Evolutionary conservation across 495 filamentous ascomycete genomes (phyloP).

Genomic region (Astrothelium macrocarpum): DNA sequence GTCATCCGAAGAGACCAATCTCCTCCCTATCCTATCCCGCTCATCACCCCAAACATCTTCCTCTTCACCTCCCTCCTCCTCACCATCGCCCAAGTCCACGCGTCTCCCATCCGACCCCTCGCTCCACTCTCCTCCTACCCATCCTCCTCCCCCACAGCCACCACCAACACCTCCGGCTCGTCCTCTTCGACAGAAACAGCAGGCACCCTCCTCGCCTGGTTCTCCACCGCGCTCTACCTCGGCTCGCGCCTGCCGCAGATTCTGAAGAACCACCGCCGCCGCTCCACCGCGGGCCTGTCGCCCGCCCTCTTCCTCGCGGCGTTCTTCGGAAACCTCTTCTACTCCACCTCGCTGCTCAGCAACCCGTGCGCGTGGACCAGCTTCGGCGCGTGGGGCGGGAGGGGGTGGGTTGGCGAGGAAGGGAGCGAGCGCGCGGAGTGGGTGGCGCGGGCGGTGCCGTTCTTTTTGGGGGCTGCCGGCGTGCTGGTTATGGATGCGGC

Average conservation of each 20-base stretch:
- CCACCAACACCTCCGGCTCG: constrained; percentile 17
- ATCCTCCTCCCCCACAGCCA: constrained; percentile 16
- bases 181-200: constrained; percentile 35
- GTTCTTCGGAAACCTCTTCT: constrained; percentile 65
- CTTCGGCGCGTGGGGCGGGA: constrained; percentile 52
- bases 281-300: constrained; percentile 60
- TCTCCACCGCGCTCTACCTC: constrained; percentile 57
- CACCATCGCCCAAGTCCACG: constrained; percentile 22
- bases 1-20: constrained; percentile 16
- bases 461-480: constrained; percentile 63
- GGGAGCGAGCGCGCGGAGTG: constrained; percentile 50
- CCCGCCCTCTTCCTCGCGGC: constrained; percentile 60
- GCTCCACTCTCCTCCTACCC: constrained; percentile 10
- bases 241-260: constrained; percentile 63
- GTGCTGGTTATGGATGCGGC: constrained; percentile 57
- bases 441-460: constrained; percentile 51
- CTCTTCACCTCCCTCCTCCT: constrained; percentile 29
- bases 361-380: constrained; percentile 61
- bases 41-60: constrained; percentile 22
- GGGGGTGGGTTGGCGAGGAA: constrained; percentile 53
- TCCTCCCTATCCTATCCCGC: constrained; percentile 10
- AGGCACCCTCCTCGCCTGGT: constrained; percentile 55
- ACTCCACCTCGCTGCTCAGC: constrained; percentile 53
- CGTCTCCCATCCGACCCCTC: constrained; percentile 7
- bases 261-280: constrained; percentile 55